These are phyloP conservation scores for Cadophora luteo-olivacea DNA, from an alignment of 2,329 filamentous ascomycete genomes.

Conservation along the genomic window DNA sequence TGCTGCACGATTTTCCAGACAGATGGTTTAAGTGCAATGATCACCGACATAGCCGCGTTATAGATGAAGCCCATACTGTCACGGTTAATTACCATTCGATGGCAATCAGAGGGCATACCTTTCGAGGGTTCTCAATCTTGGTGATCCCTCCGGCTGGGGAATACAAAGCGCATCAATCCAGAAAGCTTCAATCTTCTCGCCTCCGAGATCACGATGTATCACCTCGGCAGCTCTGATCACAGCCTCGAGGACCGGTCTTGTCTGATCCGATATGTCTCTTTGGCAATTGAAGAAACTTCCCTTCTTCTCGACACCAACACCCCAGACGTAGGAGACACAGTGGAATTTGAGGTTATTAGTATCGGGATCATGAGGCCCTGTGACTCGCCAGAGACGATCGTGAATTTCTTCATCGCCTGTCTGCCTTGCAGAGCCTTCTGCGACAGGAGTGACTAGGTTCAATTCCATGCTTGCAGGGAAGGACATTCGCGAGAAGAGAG, in stretches of 20 bases:
- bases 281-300: slow-evolving; percentile 33
- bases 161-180: slow-evolving; percentile 36
- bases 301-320: slow-evolving; percentile 19
- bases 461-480: slow-evolving; percentile 10
- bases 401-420: slow-evolving; percentile 32
- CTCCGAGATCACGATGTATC: slow-evolving; percentile 4
- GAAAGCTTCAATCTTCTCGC: slow-evolving; percentile 25
- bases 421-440: slow-evolving; percentile 15
- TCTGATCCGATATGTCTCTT: slow-evolving; percentile 31
- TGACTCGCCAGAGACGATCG: slow-evolving; percentile 29
- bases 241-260: slow-evolving; percentile 27
- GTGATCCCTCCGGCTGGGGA: slow-evolving; percentile 24
- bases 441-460: slow-evolving; percentile 18
- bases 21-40: slow-evolving; percentile 15
- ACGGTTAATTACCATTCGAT: neutral
- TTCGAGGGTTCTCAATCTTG: slow-evolving; percentile 29
- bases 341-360: slow-evolving; percentile 25
- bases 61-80: slow-evolving; percentile 22
- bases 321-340: slow-evolving; percentile 35
- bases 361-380: slow-evolving; percentile 21
- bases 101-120: slow-evolving; percentile 21
- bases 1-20: slow-evolving; percentile 17
- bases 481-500: neutral
- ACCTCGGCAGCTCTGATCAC: slow-evolving; percentile 28
- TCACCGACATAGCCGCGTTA: slow-evolving; percentile 9